Conservation (phyloP, 495 filamentous ascomycete species). For the Tuber microsphaerosporum region DNA sequence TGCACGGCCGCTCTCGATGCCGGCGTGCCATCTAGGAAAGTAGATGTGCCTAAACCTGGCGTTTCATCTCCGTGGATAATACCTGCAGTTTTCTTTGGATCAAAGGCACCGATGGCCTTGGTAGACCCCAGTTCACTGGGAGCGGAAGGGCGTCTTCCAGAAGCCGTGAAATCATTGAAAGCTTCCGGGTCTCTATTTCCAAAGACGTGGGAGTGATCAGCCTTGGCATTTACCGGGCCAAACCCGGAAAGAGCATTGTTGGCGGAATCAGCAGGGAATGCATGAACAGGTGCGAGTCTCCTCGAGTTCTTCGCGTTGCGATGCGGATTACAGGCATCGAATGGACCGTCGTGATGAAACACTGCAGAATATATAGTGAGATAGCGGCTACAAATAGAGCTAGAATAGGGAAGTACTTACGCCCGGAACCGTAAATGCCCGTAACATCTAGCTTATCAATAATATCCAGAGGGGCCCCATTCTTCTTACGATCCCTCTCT, state of each 20-base stretch:
- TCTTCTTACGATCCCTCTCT: constrained; percentile 44
- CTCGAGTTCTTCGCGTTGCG: constrained; percentile 74
- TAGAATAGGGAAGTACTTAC: constrained; percentile 51
- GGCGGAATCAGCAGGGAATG: constrained; percentile 80
- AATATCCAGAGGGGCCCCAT: constrained; percentile 65
- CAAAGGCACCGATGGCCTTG: constrained; percentile 45
- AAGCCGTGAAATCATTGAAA: constrained; percentile 65
- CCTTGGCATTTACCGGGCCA: constrained; percentile 71
- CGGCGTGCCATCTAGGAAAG: constrained; percentile 90
- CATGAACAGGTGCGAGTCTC: constrained; percentile 86
- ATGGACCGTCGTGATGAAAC: constrained; percentile 97
- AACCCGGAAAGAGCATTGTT: constrained; percentile 89
- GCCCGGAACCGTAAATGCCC: constrained; percentile 88
- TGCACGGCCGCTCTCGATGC: constrained; percentile 78
- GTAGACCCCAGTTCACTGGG: not conserved
- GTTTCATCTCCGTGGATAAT: constrained; percentile 76
- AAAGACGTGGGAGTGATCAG: constrained; percentile 77
- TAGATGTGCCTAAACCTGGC: constrained; percentile 83
- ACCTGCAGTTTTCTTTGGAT: constrained; percentile 55
- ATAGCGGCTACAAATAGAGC: not conserved
- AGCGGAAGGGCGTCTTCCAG: constrained; percentile 37
- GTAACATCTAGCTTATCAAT: constrained; percentile 98
- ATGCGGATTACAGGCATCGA: constrained; percentile 94
- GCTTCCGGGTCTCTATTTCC: constrained; percentile 73
- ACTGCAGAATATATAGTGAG: constrained; percentile 49